Conservation (phyloP, 805 yeast genomes). For the Vanderwaltozyma tropicalis region DNA sequence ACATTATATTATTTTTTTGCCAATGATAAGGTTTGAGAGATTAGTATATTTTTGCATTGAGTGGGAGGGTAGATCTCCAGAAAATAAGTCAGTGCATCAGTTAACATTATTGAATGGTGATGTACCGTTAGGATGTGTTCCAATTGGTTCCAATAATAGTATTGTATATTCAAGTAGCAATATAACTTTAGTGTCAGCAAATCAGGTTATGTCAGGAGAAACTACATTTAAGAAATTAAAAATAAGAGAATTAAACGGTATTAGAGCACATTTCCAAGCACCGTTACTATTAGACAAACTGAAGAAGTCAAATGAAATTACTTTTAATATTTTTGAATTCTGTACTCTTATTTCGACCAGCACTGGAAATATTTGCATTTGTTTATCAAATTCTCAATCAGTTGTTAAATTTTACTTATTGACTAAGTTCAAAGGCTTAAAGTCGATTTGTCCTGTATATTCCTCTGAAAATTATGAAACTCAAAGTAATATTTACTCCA, state of each 20-base stretch:
- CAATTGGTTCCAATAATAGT: conserved; percentile 12
- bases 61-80: conserved; percentile 14
- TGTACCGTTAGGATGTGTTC: conserved; percentile 9
- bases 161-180: conserved; percentile 8
- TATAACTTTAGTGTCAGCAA: conserved; percentile 16
- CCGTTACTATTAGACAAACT: conserved; percentile 13
- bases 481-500: conserved; percentile 4
- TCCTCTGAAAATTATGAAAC: background rate
- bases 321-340: conserved; percentile 5
- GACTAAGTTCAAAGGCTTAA: conserved; percentile 24
- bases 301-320: conserved; percentile 1
- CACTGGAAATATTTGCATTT: conserved; percentile 19
- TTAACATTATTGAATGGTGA: conserved; percentile 15
- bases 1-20: conserved; percentile 14
- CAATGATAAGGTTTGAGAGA: conserved; percentile 11
- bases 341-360: conserved; percentile 17
- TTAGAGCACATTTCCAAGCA: conserved; percentile 15
- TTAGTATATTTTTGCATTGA: conserved; percentile 20
- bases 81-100: conserved; percentile 19
- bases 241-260: conserved; percentile 8
- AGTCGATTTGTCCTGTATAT: conserved; percentile 8
- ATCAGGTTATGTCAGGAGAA: conserved; percentile 26
- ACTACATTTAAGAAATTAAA: conserved; percentile 8
- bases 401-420: conserved; percentile 11
- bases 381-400: conserved; percentile 8